These are phyloP conservation scores for Penicillium olsonii DNA, from an alignment of 2,329 filamentous ascomycete species.

Conservation along the genomic window DNA sequence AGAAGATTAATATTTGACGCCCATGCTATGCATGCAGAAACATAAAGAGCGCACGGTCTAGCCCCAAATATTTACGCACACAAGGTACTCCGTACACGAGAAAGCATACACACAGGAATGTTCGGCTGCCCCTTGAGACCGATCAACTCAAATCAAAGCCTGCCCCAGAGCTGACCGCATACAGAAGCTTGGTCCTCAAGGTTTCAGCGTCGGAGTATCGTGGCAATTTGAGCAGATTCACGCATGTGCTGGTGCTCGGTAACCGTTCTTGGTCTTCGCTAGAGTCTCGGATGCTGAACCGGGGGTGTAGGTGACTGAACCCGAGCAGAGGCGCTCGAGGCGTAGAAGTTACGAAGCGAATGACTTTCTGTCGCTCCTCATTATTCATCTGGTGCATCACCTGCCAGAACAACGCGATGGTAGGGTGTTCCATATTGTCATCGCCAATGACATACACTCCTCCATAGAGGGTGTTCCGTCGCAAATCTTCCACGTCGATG, in stretches of 20 bases:
- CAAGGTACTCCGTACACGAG: background rate
- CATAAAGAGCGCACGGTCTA: constrained; percentile 2
- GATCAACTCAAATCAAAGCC: constrained; percentile 74
- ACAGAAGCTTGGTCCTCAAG: constrained; percentile 78
- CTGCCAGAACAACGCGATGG: constrained; percentile 85
- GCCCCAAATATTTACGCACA: constrained; percentile 5
- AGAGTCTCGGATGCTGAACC: constrained; percentile 86
- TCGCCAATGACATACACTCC: constrained; percentile 89
- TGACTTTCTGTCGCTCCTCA: constrained; percentile 75
- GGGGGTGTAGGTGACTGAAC: constrained; percentile 80
- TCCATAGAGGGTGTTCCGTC: constrained; percentile 80
- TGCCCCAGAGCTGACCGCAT: constrained; percentile 85
- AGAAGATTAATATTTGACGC: constrained; percentile 17
- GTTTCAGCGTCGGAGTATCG: constrained; percentile 68
- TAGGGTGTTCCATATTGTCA: constrained; percentile 81
- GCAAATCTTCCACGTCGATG: constrained; percentile 84
- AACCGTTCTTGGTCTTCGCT: constrained; percentile 74
- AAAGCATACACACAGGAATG: constrained; percentile 7
- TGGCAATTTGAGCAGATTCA: constrained; percentile 91
- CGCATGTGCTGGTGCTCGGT: constrained; percentile 93
- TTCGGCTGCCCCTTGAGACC: background rate
- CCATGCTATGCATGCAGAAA: constrained; percentile 33
- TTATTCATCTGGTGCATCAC: constrained; percentile 78
- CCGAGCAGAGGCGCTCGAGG: constrained; percentile 86
- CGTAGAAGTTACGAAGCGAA: constrained; percentile 95